Evolutionary conservation across 2,329 filamentous ascomycete species (phyloP).

Genomic region (Pseudomassariella vexata): DNA sequence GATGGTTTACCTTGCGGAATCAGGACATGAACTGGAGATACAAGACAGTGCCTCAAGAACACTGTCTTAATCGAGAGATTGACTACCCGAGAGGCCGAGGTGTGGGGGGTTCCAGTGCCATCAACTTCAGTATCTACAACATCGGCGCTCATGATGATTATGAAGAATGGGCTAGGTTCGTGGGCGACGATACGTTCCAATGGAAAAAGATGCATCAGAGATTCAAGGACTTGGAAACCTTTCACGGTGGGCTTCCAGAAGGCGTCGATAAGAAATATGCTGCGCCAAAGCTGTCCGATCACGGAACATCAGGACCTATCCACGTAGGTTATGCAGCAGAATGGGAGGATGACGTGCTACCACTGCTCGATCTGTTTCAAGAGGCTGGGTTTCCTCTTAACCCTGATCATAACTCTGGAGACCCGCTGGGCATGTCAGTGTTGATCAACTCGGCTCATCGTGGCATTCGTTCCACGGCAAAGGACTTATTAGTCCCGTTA

Average conservation of each 20-base stretch:
- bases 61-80: constrained; percentile 36
- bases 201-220: constrained; percentile 48
- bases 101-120: constrained; percentile 44
- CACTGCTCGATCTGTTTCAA: constrained; percentile 40
- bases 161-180: constrained; percentile 51
- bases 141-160: constrained; percentile 55
- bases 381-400: constrained; percentile 43
- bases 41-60: constrained; percentile 39
- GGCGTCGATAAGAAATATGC: constrained; percentile 39
- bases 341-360: constrained; percentile 42
- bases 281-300: constrained; percentile 34
- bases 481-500: constrained; percentile 36
- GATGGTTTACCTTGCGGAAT: constrained; percentile 46
- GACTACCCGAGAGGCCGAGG: constrained; percentile 45
- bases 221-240: constrained; percentile 49
- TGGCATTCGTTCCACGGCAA: constrained; percentile 43
- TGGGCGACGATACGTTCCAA: constrained; percentile 47
- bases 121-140: constrained; percentile 50
- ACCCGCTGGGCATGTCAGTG: constrained; percentile 50
- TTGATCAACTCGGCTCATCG: constrained; percentile 42
- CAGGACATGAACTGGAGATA: constrained; percentile 47
- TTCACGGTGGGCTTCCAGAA: constrained; percentile 33
- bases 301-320: constrained; percentile 43
- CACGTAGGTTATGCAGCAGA: constrained; percentile 40
- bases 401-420: constrained; percentile 51